Evolutionary conservation across 805 yeast genomes (phyloP), one percentile per base, ranked within the genome.

Genomic region (Candida ponderosae): DNA sequence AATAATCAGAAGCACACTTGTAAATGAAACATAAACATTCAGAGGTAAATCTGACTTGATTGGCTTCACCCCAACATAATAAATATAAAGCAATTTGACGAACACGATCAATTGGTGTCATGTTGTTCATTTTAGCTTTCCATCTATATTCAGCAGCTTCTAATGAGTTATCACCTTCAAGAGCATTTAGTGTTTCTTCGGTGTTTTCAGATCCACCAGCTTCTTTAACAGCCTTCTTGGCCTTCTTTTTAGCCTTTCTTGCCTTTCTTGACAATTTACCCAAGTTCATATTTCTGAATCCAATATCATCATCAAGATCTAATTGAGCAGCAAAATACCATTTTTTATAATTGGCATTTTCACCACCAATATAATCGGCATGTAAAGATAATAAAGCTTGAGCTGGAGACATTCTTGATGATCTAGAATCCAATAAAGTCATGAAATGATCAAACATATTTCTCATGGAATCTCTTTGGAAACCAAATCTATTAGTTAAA

Each of bases 401-500:
- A 34, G 87, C 82, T 18, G 95, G 93, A 14, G 90, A 77, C 93
- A 84, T 84, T 71, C 95, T 75, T 29, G 90, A 81, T 24, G 93
- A 71, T 65, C 93, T 72, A 5, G 93, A 83, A 55, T 84, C 94
- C 60, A 84, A 66, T 49, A 84, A 63, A 23, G 83, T 79, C 94
- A 84, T 83, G 57, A 84, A 83, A 65, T 82, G 85, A 55, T 84
- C 95, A 61, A 84, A 84, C 77, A 83, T 76, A 60, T 84, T 84
- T 76, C 94, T 79, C 94, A 84, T 84, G 4, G 93, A 83, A 53
- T 84, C 95, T 72, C 95, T 79, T 66, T 84, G 95, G 72, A 84
- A 84, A 56, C 95, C 95, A 55, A 84, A 83, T 61, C 78, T 80
- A 63, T 83, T 83, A 31, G 90, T 69, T 59, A 84, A 68, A 60